Base-by-base conservation (phyloP, 495 filamentous ascomycete species). In the Tetracladium marchalianum region DNA sequence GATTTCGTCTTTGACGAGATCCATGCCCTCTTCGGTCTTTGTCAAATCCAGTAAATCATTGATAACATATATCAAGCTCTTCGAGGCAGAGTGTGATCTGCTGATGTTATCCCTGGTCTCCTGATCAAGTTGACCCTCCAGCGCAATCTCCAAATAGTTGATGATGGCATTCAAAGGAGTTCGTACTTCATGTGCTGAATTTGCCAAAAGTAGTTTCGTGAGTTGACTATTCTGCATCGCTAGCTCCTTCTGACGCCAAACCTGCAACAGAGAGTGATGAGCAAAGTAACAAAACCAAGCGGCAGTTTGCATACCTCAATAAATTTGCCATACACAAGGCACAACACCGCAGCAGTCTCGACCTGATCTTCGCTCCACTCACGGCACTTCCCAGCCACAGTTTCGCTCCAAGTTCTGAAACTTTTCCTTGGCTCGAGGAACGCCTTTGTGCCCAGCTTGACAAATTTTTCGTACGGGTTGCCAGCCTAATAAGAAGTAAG, bases 131-230 rank as follows among this genome's bases (percentile, higher is more conserved):
- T 77, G 64, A 1, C 87, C 86, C 61, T 97, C 90, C 2, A 97
- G 66, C 0, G 90, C 90, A 51, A 95, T 95, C 56, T 97, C 90
- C 2, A 97, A 68, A 48, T 92, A 95, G 55, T 97, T 97, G 59
- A 97, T 92, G 56, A 97, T 93, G 16, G 90, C 90, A 61, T 95
- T 95, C 4, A 97, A 67, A 0, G 90, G 90, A 0, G 90, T 97
- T 27, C 90, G 84, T 12, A 97, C 87, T 68, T 95, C 90, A 55
- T 97, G 90, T 0, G 90, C 90, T 0, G 89, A 93, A 56, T 97
- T 95, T 9, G 90, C 87, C 2, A 95, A 69, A 9, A 97, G 63
- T 11, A 97, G 65, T 39, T 77, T 71, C 1, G 87, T 95, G 13
- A 97, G 67, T 35, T 87, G 80, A 45, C 83, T 93, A 53, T 67